These are phyloP conservation scores for Tuber calosporum DNA, from an alignment of 495 filamentous ascomycete genomes.

Conservation along the genomic window DNA sequence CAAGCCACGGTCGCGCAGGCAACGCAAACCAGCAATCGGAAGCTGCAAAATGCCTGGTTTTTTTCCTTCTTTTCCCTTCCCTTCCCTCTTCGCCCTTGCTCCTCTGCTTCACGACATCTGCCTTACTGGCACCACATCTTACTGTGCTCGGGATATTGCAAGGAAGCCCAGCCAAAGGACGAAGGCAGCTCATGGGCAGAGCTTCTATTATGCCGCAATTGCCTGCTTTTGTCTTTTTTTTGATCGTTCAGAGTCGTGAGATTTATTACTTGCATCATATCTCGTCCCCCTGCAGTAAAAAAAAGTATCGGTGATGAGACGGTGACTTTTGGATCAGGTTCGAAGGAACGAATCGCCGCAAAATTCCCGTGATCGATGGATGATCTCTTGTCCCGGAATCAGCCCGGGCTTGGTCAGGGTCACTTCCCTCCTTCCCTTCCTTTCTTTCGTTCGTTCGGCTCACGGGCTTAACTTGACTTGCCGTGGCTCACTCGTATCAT, in stretches of 20 bases:
- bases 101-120: not conserved
- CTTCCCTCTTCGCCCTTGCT: not conserved
- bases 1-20: not conserved
- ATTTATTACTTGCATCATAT: not conserved
- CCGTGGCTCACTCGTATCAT: too few species aligned
- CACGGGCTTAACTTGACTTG: not conserved
- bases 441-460: not conserved
- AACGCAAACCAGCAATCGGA: not conserved
- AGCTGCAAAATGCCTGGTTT: not conserved
- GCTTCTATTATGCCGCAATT: not conserved
- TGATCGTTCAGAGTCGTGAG: not conserved
- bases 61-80: not conserved
- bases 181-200: not conserved
- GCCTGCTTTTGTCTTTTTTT: not conserved
- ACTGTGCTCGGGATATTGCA: not conserved
- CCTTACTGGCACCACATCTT: not conserved
- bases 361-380: constrained; percentile 16
- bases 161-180: not conserved
- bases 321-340: constrained; percentile 1
- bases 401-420: not conserved
- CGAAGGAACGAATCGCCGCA: constrained; percentile 9
- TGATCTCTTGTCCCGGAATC: constrained; percentile 12
- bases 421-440: not conserved
- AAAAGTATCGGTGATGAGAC: not conserved
- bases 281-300: not conserved